These are phyloP conservation scores for Clarireedia homoeocarpa DNA, from an alignment of 2,329 filamentous ascomycete genomes.

Conservation along the genomic window DNA sequence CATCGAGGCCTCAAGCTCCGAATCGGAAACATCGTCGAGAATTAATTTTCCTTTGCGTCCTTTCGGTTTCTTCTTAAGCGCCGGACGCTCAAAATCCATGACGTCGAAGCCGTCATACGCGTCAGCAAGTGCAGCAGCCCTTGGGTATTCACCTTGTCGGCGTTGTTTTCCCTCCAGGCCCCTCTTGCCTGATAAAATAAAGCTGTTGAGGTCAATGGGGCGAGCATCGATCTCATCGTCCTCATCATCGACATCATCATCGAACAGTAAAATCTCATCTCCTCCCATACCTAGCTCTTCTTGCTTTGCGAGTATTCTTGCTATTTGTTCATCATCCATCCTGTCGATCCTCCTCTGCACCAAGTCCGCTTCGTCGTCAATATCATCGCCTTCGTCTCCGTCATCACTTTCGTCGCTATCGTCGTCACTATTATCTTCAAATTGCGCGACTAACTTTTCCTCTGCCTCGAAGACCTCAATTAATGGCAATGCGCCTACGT, in stretches of 20 bases:
- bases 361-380: constrained; percentile 31
- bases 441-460: constrained; percentile 26
- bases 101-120: constrained; percentile 63
- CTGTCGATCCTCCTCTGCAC: constrained; percentile 28
- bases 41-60: constrained; percentile 47
- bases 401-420: constrained; percentile 12
- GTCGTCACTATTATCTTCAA: constrained; percentile 30
- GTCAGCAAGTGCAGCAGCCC: constrained; percentile 47
- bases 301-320: constrained; percentile 51
- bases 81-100: constrained; percentile 73
- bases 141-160: constrained; percentile 38
- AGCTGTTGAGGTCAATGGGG: not conserved
- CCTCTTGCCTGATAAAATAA: constrained; percentile 15
- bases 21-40: constrained; percentile 52
- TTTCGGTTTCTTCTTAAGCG: constrained; percentile 56
- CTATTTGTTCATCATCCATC: constrained; percentile 57
- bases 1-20: constrained; percentile 56
- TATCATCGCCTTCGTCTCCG: constrained; percentile 29
- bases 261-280: constrained; percentile 50
- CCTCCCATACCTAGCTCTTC: constrained; percentile 54
- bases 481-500: constrained; percentile 22
- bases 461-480: constrained; percentile 31
- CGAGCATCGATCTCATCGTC: constrained; percentile 14
- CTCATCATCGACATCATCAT: constrained; percentile 32
- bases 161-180: constrained; percentile 21